A percentile compares a stretch with the other conserved stretches of the same genome.
phyloP scores from a whole-genome alignment of 148 eudicot species.

The Talinum fruticosum region DNA sequence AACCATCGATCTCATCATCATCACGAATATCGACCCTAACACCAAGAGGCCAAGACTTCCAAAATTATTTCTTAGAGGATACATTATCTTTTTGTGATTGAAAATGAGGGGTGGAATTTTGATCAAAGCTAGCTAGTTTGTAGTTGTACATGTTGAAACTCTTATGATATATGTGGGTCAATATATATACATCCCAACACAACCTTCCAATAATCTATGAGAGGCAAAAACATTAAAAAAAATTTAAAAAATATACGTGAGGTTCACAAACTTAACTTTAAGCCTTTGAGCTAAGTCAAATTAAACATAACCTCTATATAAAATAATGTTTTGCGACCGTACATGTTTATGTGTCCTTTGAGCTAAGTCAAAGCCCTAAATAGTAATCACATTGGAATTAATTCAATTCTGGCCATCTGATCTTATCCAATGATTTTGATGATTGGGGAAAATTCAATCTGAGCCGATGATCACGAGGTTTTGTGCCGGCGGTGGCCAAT shows the following conservation, averaged over 20 bases:
- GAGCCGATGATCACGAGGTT: neutral
- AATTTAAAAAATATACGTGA: slow-evolving; percentile 15
- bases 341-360: neutral
- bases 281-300: too few relatives aligned
- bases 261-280: slow-evolving; percentile 23
- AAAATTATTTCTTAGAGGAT: neutral
- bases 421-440: neutral
- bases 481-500: neutral
- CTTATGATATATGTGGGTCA: neutral
- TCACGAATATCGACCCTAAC: slow-evolving; percentile 1
- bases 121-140: neutral
- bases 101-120: neutral
- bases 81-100: slow-evolving; percentile 5
- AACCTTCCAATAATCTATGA: neutral
- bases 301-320: too few relatives aligned
- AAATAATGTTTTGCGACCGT: too few relatives aligned
- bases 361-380: neutral
- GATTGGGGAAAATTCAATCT: neutral
- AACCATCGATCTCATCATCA: neutral
- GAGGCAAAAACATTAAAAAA: neutral
- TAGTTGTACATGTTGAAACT: slow-evolving; percentile 7
- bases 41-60: neutral
- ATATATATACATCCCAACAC: slow-evolving; percentile 6
- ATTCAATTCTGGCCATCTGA: neutral
- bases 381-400: neutral